Conservation (phyloP, 805 yeast species). For the Helenozyma rhizophorensis region DNA sequence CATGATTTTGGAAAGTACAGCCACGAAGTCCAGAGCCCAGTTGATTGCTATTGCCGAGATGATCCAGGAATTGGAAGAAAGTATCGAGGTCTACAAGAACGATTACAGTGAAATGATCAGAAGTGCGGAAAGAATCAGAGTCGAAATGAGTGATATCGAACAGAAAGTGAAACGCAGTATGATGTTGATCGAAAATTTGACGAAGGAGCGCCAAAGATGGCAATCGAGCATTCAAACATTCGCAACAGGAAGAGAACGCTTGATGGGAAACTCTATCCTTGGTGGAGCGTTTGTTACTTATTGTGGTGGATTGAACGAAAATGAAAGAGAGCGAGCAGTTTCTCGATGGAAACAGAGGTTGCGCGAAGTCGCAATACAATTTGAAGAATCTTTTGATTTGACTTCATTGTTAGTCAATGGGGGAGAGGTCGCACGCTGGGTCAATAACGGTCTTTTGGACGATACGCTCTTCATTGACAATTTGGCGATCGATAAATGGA, state of each 20-base stretch:
- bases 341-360: slow-evolving; percentile 36
- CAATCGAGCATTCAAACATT: slow-evolving; percentile 50
- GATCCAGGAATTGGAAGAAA: slow-evolving; percentile 67
- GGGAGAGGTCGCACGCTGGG: slow-evolving; percentile 48
- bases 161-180: slow-evolving; percentile 59
- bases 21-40: slow-evolving; percentile 61
- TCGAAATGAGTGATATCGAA: slow-evolving; percentile 63
- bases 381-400: slow-evolving; percentile 31
- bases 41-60: slow-evolving; percentile 74
- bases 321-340: slow-evolving; percentile 33
- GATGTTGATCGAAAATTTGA: slow-evolving; percentile 56
- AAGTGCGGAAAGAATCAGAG: slow-evolving; percentile 70
- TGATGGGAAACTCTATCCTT: slow-evolving; percentile 65
- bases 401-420: slow-evolving; percentile 37
- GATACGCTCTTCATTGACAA: slow-evolving; percentile 67
- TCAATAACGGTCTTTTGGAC: slow-evolving; percentile 45
- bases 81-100: slow-evolving; percentile 63
- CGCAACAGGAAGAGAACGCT: slow-evolving; percentile 34
- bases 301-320: slow-evolving; percentile 55
- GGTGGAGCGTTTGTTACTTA: slow-evolving; percentile 60
- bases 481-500: slow-evolving; percentile 44
- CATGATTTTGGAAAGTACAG: slow-evolving; percentile 49
- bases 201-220: slow-evolving; percentile 75
- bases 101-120: slow-evolving; percentile 72
- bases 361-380: slow-evolving; percentile 29